Conservation (phyloP, 305 asterid species). For the Solanum hybrid region DNA sequence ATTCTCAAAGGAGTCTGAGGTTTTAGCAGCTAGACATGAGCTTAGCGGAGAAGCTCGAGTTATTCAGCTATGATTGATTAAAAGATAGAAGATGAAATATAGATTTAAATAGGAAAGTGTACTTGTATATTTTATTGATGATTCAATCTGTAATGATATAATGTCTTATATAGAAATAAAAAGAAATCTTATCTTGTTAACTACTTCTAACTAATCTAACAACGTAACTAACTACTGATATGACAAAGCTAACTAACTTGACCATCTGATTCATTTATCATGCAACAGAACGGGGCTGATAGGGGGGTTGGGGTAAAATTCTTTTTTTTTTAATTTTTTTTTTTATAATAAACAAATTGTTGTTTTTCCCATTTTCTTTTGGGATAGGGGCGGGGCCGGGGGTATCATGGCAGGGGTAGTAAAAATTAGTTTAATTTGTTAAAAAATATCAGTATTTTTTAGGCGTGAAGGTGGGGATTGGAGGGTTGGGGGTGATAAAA, state of each 20-base stretch:
- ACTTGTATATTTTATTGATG: neutral
- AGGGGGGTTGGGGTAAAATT: neutral
- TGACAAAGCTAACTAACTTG: neutral
- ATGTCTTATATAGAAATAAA: too few species aligned
- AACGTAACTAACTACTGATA: neutral
- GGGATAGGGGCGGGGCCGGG: neutral
- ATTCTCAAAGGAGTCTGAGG: neutral
- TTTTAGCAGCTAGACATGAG: neutral
- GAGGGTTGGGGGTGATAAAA: neutral
- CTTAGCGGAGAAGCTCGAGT: neutral
- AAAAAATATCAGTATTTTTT: too few species aligned
- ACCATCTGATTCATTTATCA: neutral
- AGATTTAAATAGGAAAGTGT: neutral
- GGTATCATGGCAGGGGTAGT: too few species aligned
- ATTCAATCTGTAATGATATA: neutral
- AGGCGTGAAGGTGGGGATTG: too few species aligned
- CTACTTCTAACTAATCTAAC: neutral
- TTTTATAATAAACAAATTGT: neutral
- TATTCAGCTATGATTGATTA: neutral
- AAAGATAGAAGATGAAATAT: neutral
- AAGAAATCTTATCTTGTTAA: neutral
- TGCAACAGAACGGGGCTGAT: neutral
- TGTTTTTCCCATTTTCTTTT: neutral
- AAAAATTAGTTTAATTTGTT: too few species aligned
- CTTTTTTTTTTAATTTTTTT: neutral